Conservation (phyloP, 176 grass and related monocot genomes). For the Oryza australiensis region DNA sequence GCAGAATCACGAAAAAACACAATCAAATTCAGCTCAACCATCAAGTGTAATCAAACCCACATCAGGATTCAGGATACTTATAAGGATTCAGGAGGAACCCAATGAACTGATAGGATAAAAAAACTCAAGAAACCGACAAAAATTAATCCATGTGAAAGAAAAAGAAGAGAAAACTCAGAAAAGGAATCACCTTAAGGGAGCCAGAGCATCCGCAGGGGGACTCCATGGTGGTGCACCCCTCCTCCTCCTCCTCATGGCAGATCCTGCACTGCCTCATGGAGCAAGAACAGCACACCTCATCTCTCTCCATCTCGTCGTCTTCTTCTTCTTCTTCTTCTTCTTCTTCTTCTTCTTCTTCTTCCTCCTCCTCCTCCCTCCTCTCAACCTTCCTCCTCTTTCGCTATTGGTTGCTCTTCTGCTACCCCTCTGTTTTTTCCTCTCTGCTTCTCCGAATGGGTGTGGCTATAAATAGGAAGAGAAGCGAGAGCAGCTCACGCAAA, state of each 20-base stretch:
- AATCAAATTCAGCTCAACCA: not conserved
- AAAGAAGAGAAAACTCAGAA: not conserved
- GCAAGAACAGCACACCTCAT: conserved; percentile 22
- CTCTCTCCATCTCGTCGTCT: conserved; percentile 5
- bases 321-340: not conserved
- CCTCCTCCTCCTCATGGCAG: conserved; percentile 81
- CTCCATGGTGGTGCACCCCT: conserved; percentile 53
- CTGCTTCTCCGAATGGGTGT: conserved; percentile 3
- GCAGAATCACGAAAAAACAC: conserved; percentile 6
- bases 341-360: not conserved
- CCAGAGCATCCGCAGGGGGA: conserved; percentile 83
- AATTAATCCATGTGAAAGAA: not conserved
- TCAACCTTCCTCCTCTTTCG: not conserved
- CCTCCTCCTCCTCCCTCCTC: conserved; percentile 29
- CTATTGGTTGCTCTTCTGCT: not conserved
- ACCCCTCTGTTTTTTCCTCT: not conserved
- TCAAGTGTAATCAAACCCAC: not conserved
- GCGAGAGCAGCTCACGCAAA: not conserved
- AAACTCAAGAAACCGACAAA: not conserved
- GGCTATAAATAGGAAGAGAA: conserved; percentile 26
- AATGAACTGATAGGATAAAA: not conserved
- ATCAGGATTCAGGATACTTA: not conserved
- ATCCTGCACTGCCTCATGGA: conserved; percentile 65
- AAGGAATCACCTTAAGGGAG: conserved; percentile 63
- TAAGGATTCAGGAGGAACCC: not conserved